Conservation (phyloP, 2,329 filamentous ascomycete genomes). For the Microcyclospora pomicola region DNA sequence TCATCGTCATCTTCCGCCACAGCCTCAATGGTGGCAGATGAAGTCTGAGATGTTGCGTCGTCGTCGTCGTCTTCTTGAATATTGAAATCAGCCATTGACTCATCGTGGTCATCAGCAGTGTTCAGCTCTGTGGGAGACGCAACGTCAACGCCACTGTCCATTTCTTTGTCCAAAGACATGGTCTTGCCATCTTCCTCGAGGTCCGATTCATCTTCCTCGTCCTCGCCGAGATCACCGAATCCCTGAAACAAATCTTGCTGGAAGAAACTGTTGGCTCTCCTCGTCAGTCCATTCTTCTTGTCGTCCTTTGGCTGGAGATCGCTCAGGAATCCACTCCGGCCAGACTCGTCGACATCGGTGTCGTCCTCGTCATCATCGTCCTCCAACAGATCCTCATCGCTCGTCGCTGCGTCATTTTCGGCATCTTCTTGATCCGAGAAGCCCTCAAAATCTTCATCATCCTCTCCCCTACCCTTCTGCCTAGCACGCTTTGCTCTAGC, state of each 20-base stretch:
- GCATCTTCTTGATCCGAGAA: slow-evolving; percentile 48
- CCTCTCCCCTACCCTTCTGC: slow-evolving; percentile 45
- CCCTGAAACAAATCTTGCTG: slow-evolving; percentile 88
- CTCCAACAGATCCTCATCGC: slow-evolving; percentile 37
- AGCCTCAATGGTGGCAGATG: slow-evolving; percentile 14
- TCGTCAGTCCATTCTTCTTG: slow-evolving; percentile 51
- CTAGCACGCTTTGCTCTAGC: slow-evolving; percentile 80
- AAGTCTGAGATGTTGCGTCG: slow-evolving; percentile 9
- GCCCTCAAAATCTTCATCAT: slow-evolving; percentile 85
- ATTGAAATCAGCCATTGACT: slow-evolving; percentile 16
- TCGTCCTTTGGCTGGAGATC: slow-evolving; percentile 42
- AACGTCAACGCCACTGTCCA: slow-evolving; percentile 30
- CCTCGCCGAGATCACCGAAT: slow-evolving; percentile 48
- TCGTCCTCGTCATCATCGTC: slow-evolving; percentile 51
- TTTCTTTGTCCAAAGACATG: slow-evolving; percentile 17
- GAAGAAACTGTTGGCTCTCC: slow-evolving; percentile 77
- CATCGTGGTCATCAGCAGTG: slow-evolving; percentile 8
- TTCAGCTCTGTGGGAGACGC: slow-evolving; percentile 17
- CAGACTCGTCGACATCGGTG: slow-evolving; percentile 37
- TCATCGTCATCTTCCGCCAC: slow-evolving; percentile 27
- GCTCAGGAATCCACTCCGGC: slow-evolving; percentile 37
- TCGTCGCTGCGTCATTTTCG: slow-evolving; percentile 21
- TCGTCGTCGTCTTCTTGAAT: slow-evolving; percentile 23
- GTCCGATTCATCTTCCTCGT: slow-evolving; percentile 25
- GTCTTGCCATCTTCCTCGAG: no score